A percentile compares a stretch with the other conserved stretches of the same genome.
These are phyloP conservation scores for Ceratocystis lukuohia DNA, from an alignment of 2,329 filamentous ascomycete species.

Conservation along the genomic window DNA sequence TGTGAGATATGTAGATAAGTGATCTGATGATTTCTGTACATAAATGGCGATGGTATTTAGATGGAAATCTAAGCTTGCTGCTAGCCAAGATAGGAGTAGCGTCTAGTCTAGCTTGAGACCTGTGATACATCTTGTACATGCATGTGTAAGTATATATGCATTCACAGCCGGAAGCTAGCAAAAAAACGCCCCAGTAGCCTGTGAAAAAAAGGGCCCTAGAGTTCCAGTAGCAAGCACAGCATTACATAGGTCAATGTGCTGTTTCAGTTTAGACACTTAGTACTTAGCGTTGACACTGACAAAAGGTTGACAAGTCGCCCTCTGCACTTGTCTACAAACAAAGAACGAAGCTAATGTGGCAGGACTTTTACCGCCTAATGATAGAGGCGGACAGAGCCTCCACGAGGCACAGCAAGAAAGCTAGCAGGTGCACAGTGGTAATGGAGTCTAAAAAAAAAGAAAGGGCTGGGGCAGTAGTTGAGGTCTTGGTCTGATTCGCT, in stretches of 20 bases:
- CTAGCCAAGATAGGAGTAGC: background rate
- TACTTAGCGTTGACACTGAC: background rate
- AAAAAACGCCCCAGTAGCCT: background rate
- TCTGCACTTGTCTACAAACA: background rate
- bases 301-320: background rate
- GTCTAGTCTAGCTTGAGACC: constrained; percentile 2
- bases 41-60: background rate
- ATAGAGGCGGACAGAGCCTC: background rate
- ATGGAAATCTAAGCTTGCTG: background rate
- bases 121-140: background rate
- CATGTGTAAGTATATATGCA: background rate
- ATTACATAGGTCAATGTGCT: background rate
- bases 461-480: background rate
- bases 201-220: too few relatives aligned
- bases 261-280: constrained; percentile 2
- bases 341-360: constrained; percentile 1
- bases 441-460: background rate
- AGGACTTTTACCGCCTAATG: background rate
- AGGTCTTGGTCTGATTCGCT: background rate
- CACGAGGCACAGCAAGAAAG: background rate
- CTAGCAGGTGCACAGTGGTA: background rate
- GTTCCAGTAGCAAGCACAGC: background rate
- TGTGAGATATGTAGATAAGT: background rate
- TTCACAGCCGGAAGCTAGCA: background rate
- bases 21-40: background rate